A percentile compares a stretch with the other conserved stretches of the same genome.
phyloP scores from a whole-genome alignment of 345 rosid genomes.

The Theobroma cacao region DNA sequence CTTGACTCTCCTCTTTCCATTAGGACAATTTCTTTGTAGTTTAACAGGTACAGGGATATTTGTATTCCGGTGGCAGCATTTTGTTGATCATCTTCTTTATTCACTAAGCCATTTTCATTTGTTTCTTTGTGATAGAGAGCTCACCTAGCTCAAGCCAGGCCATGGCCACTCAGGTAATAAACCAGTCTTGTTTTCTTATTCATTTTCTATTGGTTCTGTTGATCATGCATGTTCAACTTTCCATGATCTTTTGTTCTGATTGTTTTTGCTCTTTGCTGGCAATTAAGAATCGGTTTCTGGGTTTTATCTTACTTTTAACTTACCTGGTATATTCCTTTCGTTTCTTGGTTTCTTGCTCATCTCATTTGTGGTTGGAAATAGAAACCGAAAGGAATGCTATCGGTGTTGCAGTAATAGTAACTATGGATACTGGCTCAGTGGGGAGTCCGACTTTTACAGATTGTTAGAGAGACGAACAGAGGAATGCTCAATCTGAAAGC shows the following conservation, averaged over 20 bases:
- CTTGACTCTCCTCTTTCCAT: not conserved
- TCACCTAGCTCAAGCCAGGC: not conserved
- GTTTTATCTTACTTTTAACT: not conserved
- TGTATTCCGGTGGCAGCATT: not conserved
- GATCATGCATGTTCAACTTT: not conserved
- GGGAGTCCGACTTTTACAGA: not conserved
- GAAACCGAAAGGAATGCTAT: not conserved
- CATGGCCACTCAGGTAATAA: slow-evolving; percentile 39
- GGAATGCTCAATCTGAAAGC: not conserved
- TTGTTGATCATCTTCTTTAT: not conserved
- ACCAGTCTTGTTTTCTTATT: not conserved
- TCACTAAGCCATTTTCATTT: not conserved
- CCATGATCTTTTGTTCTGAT: not conserved
- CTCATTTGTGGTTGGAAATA: not conserved
- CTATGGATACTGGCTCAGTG: not conserved
- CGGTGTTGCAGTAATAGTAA: not conserved
- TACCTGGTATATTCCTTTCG: not conserved
- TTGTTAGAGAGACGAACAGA: not conserved
- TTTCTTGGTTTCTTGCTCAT: not conserved
- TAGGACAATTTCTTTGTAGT: not conserved
- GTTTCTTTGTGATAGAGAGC: not conserved
- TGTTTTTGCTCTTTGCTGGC: not conserved
- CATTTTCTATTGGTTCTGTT: not conserved
- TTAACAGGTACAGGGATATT: not conserved
- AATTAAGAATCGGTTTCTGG: not conserved